Percentiles rank a stretch among this genome's conserved stretches.
Evolutionary conservation across 805 yeast genomes (phyloP).

Genomic region (Monosporozyma solicola): DNA sequence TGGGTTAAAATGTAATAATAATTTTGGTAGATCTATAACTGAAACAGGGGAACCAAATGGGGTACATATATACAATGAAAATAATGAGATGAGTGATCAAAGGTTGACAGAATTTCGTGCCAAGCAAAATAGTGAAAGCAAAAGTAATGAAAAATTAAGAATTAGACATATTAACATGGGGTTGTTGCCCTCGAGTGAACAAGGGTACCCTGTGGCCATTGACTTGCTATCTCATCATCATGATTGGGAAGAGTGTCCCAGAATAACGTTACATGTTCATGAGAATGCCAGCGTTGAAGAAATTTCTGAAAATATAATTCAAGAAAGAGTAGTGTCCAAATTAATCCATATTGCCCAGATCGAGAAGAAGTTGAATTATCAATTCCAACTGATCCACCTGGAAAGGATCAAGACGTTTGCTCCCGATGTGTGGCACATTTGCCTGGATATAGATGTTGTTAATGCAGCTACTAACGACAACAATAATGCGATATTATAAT

Average conservation of each 20-base stretch:
- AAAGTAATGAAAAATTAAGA: slow-evolving; percentile 19
- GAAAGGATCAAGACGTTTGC: slow-evolving; percentile 78
- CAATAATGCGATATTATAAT: no score
- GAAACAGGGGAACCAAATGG: slow-evolving; percentile 11
- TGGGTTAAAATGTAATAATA: slow-evolving; percentile 41
- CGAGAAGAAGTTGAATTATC: not conserved
- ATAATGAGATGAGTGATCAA: slow-evolving; percentile 43
- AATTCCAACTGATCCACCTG: slow-evolving; percentile 29
- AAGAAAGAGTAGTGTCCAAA: not conserved
- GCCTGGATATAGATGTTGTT: slow-evolving; percentile 35
- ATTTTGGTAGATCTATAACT: slow-evolving; percentile 12
- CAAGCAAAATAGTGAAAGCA: not conserved
- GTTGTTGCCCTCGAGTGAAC: slow-evolving; percentile 59
- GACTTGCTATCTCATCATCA: slow-evolving; percentile 8
- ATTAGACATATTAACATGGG: slow-evolving; percentile 65
- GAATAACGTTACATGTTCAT: slow-evolving; percentile 52
- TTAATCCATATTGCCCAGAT: not conserved
- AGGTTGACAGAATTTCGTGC: slow-evolving; percentile 30
- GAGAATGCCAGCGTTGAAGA: slow-evolving; percentile 52
- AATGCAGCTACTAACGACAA: not conserved
- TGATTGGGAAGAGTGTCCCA: slow-evolving; percentile 6
- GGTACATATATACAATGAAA: slow-evolving; percentile 45
- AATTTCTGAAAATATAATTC: slow-evolving; percentile 23
- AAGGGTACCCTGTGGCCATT: slow-evolving; percentile 48
- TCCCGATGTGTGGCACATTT: slow-evolving; percentile 77